Conservation (phyloP, 192 early-diverging fungal genomes). For the Backusella luteola region DNA sequence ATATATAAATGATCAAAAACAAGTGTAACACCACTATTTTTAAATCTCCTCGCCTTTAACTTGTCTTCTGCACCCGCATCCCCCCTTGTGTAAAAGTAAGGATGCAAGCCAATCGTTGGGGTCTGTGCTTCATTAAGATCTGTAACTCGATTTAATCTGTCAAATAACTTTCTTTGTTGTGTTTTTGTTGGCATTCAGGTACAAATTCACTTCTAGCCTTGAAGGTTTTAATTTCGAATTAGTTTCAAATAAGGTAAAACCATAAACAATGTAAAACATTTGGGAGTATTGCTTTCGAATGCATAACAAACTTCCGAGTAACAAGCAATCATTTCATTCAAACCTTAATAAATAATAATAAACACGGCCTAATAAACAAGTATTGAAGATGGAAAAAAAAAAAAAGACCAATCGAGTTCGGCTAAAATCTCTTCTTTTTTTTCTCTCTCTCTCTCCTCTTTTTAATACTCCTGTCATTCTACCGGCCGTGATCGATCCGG, state of each 20-base stretch:
- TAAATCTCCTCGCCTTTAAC: neutral
- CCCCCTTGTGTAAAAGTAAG: slow-evolving; percentile 3
- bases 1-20: neutral
- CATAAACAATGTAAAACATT: neutral
- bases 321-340: neutral
- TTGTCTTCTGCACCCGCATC: neutral
- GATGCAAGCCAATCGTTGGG: neutral
- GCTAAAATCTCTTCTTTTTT: neutral
- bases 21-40: neutral
- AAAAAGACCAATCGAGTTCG: neutral
- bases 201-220: neutral
- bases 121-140: slow-evolving; percentile 2
- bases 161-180: neutral
- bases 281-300: neutral
- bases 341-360: neutral
- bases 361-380: neutral
- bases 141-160: neutral
- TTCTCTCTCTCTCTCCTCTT: neutral
- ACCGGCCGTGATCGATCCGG: slow-evolving; percentile 13
- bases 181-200: neutral
- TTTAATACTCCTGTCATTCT: neutral
- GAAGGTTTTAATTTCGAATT: neutral
- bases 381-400: neutral
- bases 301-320: neutral
- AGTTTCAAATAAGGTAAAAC: neutral